Evolutionary conservation across 305 asterid genomes (phyloP), one percentile per base, ranked within the genome.

Genomic region (Nicotiana rustica): DNA sequence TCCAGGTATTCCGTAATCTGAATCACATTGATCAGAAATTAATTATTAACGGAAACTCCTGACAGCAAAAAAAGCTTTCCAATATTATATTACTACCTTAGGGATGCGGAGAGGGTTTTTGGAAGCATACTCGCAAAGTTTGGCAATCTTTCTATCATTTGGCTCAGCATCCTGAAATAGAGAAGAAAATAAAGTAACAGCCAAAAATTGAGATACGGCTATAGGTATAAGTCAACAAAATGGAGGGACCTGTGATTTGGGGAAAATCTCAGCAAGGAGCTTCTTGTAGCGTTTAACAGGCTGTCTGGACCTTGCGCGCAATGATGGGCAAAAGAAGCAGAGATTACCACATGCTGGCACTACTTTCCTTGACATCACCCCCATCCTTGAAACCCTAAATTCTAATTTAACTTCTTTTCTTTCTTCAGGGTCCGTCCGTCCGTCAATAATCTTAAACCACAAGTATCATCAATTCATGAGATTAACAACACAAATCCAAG

Each of bases 261-360:
- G 92, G 66, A 89, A 89, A 21, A 89, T 89, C 47, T 88, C 89
- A 1, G 87, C 82, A 10, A 89, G 90, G 67, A 89, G 86, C 88
- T 89, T 89, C 89, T 89, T 89, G 86, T 89, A 89, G 57, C 92
- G 88, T 67, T 89, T 89, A 61, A 89, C 92, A 6, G 92, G 92
- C 84, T 89, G 92, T 69, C 92, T 89, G 18, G 92, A 89, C 82
- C 92, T 83, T 76, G 92, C 91, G 59, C 92, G 83, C 89, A 89
- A n/a, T 68, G 92, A 85, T 12, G 92, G 92, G 83, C 92, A 89
- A 81, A 88, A 88, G 83, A 88, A 86, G 66, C 92, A 89, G 15
- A 89, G 85, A 47, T 85, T 88, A 49, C 91, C 91, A 62, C 91
- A 89, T 70, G 88, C 92, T 17, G 92, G 92, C 49, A 89, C 82